Base-by-base conservation (phyloP, 179 eudicot genomes). In the Pouteria campechiana region DNA sequence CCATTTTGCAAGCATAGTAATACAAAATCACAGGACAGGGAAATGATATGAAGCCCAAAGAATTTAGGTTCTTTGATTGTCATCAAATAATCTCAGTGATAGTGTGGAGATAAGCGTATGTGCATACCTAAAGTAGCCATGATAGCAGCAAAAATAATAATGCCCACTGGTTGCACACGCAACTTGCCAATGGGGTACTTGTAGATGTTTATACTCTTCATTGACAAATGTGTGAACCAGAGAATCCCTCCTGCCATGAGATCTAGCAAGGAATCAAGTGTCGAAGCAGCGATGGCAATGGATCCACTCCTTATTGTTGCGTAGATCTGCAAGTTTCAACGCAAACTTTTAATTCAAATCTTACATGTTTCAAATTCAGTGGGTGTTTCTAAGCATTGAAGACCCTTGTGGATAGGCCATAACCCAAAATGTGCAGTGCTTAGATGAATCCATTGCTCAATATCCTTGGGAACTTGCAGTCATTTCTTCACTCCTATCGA, bases 141-240 rank as follows among this genome's bases (percentile, higher is more conserved):
- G 18, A 92, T 41, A 52, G 99, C 93, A 28, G 99, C 96, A 65
- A 92, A 92, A 43, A 92, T 46, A 10, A 87, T 74, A 34, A 92
- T 87, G 41, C 99, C 99, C 3, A 92, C 96, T 1, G 99, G 99
- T 65, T 92, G 99, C 33, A 92, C 94, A 61, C 99, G 65, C 67
- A 87, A 36, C 59, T 92, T 92, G 18, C 99, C 99, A 13, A 92
- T 92, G 8, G 99, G 99, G 57, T 92, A 92, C 45, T 72, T 79
- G 47, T 87, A 87, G 51, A 87, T 80, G 37, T 92, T 88, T 21
- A 83, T 65, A 41, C 46, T 75, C 35, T 69, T 83, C 94, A 92
- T 92, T 3, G 99, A 77, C 36, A 87, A 68, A 55, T 87, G 94
- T 32, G 96, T 71, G 50, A 87, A 77, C 99, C 99, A 92, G 36